phyloP scores from a whole-genome alignment of 2,329 filamentous ascomycete genomes.

The Paraconiothyrium sp. region DNA sequence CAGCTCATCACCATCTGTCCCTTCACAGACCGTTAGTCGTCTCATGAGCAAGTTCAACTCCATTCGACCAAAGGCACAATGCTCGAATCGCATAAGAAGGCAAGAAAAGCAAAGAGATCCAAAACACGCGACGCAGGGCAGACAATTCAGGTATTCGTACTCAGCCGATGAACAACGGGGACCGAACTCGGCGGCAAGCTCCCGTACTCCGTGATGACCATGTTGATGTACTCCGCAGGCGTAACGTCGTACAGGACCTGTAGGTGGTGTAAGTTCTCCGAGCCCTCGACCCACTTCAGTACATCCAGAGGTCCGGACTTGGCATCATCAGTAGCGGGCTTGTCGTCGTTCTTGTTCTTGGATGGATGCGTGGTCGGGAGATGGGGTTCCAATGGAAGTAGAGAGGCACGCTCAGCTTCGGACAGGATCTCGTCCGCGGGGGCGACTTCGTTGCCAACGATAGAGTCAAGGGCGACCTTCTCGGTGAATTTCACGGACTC shows the following conservation, averaged over 20 bases:
- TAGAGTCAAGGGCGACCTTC: constrained; percentile 87
- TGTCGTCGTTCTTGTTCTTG: constrained; percentile 38
- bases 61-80: background rate
- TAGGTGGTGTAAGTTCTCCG: constrained; percentile 64
- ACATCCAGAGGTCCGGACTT: constrained; percentile 41
- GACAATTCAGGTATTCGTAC: constrained; percentile 43
- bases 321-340: constrained; percentile 27
- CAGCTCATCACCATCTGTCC: constrained; percentile 14
- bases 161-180: constrained; percentile 73
- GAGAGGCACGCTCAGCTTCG: constrained; percentile 41
- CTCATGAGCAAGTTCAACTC: background rate
- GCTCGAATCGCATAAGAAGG: background rate
- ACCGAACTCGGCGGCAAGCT: constrained; percentile 87
- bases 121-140: constrained; percentile 7
- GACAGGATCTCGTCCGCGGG: constrained; percentile 72
- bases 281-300: constrained; percentile 49
- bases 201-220: constrained; percentile 91
- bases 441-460: constrained; percentile 93
- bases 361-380: constrained; percentile 27
- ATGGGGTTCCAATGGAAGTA: constrained; percentile 43
- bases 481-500: constrained; percentile 96
- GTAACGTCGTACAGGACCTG: constrained; percentile 94
- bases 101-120: constrained; percentile 3
- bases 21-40: constrained; percentile 15
- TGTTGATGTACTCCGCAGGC: constrained; percentile 82